Base-by-base conservation (phyloP, 2,329 filamentous ascomycete species). In the Capronia epimyces region DNA sequence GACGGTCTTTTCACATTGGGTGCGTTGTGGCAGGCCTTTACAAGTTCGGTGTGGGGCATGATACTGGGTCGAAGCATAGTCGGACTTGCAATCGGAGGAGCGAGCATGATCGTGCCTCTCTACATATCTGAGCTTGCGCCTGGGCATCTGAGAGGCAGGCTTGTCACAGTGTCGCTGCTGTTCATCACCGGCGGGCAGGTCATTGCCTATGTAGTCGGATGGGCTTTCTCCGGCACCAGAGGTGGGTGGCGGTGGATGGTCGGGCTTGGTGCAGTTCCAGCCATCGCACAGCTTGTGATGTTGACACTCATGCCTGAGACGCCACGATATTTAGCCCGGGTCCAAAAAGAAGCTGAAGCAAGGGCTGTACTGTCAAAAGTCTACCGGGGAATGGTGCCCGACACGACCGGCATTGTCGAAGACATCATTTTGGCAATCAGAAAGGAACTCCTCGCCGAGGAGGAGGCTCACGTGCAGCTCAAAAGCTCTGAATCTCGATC, bases 181-280 rank as follows among this genome's bases (percentile, higher is more conserved):
- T 89, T 94, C 60, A 84, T 96, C 50, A 95, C 90, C 0, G 74
- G 87, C 9, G 91, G 91, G 0, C 90, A 96, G 69, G 87, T 95
- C 1, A 79, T 94, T 16, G 90, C 91, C 1, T 96, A 96, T 67
- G 66, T 94, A 1, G 71, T 89, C 5, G 91, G 91, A 1, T 95
- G 87, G 85, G 67, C 76, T 0, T 84, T 95, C 47, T 75, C 73
- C 41, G 77, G 81, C 4, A 75, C 78, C 6, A 53, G 60, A 6
- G 78, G 76, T 10, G 88, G 86, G 1, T 97, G 91, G 90, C 76
- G 89, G 43, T 94, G 87, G 83, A 90, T 95, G 80, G 89, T 96
- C 0, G 90, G 90, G 0, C 69, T 96, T 0, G 91, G 90, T 0
- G 86, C 86, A 7, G 55, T 85, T 21, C 91, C 91, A 0, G 90